These are phyloP conservation scores for Hypsizygus ulmarius DNA, from an alignment of 1,284 basidiomycete genomes.

Conservation along the genomic window DNA sequence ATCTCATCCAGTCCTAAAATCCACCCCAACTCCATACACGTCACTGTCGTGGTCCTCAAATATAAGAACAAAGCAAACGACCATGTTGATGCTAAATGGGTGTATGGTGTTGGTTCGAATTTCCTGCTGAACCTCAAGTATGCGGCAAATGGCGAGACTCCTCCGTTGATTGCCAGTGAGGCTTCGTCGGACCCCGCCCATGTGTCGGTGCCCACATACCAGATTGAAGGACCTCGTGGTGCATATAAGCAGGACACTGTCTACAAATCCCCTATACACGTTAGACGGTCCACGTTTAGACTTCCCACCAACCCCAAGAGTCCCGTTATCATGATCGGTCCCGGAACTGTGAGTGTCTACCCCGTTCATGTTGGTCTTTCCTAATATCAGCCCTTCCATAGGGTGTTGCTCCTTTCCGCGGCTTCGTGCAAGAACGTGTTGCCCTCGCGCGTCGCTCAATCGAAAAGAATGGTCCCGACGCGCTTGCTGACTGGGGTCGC, in stretches of 20 bases:
- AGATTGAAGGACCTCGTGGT: constrained; percentile 86
- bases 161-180: constrained; percentile 43
- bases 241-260: constrained; percentile 70
- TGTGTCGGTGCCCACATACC: constrained; percentile 68
- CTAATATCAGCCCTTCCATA: constrained; percentile 27
- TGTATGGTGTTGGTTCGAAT: constrained; percentile 88
- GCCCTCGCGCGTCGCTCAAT: constrained; percentile 90
- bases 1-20: constrained; percentile 97
- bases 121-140: constrained; percentile 90
- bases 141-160: constrained; percentile 60
- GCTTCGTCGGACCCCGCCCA: constrained; percentile 20
- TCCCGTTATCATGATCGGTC: constrained; percentile 98
- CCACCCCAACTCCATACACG: constrained; percentile 84
- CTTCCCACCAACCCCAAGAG: constrained; percentile 97
- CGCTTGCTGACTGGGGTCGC: constrained; percentile 91
- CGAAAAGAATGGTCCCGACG: constrained; percentile 91
- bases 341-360: constrained; percentile 79
- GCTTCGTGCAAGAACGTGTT: constrained; percentile 96
- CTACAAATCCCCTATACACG: constrained; percentile 91
- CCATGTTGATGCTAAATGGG: constrained; percentile 55
- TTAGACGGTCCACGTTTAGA: constrained; percentile 94
- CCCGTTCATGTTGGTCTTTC: constrained; percentile 3
- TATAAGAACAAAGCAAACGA: constrained; percentile 69
- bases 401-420: constrained; percentile 98
- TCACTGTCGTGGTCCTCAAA: constrained; percentile 93